Percentiles rank a stretch among this genome's conserved stretches.
These are phyloP conservation scores for Axilococcus clingmanii DNA, from an alignment of 139 green algal genomes.

Conservation along the genomic window DNA sequence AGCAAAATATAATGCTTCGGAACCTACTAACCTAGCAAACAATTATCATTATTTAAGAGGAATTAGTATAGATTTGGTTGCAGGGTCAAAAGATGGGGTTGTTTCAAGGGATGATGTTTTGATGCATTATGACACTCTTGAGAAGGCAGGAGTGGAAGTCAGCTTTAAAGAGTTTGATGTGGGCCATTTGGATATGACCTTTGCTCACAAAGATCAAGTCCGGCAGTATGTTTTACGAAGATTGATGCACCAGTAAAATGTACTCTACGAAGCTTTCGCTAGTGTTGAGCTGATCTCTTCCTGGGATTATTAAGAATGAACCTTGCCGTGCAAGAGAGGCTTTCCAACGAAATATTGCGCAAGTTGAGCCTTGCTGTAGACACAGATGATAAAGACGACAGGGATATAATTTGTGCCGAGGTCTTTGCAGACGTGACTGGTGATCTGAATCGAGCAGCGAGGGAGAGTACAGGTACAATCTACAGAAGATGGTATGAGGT, in stretches of 20 bases:
- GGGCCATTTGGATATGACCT: slow-evolving; percentile 88
- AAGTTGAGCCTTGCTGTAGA: slow-evolving; percentile 50
- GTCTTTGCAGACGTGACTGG: slow-evolving; percentile 77
- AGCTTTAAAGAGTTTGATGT: slow-evolving; percentile 78
- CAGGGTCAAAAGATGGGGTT: slow-evolving; percentile 64
- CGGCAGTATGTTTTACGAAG: slow-evolving; percentile 36
- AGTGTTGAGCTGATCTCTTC: no score
- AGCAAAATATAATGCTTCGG: slow-evolving; percentile 44
- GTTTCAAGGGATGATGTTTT: slow-evolving; percentile 52
- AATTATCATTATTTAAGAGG: slow-evolving; percentile 57
- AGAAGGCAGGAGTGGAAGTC: slow-evolving; percentile 43
- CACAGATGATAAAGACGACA: slow-evolving; percentile 61
- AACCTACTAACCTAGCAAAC: slow-evolving; percentile 52
- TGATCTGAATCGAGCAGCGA: slow-evolving; percentile 40
- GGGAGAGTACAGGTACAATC: slow-evolving; percentile 16
- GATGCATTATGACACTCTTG: slow-evolving; percentile 52
- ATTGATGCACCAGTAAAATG: no score
- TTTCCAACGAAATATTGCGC: slow-evolving; percentile 49
- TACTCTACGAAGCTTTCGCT: no score
- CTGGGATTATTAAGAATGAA: background rate
- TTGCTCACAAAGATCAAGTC: slow-evolving; percentile 56
- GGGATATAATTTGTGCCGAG: slow-evolving; percentile 64
- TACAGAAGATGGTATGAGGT: slow-evolving; percentile 46
- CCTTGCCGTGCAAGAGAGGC: background rate
- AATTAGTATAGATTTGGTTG: slow-evolving; percentile 78